Evolutionary conservation across 768 basidiomycete genomes (phyloP).

Genomic region (Sporobolomyces roseus): DNA sequence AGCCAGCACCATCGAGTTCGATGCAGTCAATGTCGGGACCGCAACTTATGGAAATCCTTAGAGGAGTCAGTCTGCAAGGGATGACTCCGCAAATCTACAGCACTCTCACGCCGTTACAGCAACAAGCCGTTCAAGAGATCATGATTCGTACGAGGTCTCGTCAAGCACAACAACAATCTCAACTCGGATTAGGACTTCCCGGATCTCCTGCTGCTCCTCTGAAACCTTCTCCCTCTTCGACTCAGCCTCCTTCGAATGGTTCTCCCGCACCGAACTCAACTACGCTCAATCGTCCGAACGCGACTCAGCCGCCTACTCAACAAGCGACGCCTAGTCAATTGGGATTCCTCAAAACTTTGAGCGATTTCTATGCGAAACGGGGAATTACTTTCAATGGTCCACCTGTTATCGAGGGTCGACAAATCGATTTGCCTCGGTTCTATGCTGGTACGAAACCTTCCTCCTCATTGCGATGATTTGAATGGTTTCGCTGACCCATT

Average conservation of each 20-base stretch:
- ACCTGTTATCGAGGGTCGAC: constrained; percentile 27
- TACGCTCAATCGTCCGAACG: neutral
- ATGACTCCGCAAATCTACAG: constrained; percentile 30
- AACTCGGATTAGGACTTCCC: constrained; percentile 31
- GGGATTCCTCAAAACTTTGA: constrained; percentile 15
- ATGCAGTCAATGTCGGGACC: constrained; percentile 1
- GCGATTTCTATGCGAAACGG: constrained; percentile 25
- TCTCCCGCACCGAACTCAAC: neutral
- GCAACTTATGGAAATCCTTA: constrained; percentile 2
- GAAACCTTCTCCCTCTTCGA: neutral
- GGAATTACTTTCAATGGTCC: neutral
- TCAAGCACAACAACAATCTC: constrained; percentile 17
- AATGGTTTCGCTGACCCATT: no score
- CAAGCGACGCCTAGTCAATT: neutral
- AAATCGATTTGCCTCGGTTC: constrained; percentile 22
- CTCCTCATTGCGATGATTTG: neutral
- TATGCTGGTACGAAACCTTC: constrained; percentile 25
- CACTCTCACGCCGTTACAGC: constrained; percentile 20
- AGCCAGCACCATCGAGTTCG: neutral
- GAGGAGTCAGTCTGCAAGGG: constrained; percentile 11
- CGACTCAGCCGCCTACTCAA: neutral
- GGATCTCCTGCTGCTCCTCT: neutral
- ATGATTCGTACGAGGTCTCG: constrained; percentile 1
- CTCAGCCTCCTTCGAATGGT: neutral
- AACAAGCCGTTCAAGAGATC: constrained; percentile 21